Percentiles rank a stretch among this genome's conserved stretches.
Conservation (phyloP, 1,139 yeast species). For the Geotrichum klebahnii region DNA sequence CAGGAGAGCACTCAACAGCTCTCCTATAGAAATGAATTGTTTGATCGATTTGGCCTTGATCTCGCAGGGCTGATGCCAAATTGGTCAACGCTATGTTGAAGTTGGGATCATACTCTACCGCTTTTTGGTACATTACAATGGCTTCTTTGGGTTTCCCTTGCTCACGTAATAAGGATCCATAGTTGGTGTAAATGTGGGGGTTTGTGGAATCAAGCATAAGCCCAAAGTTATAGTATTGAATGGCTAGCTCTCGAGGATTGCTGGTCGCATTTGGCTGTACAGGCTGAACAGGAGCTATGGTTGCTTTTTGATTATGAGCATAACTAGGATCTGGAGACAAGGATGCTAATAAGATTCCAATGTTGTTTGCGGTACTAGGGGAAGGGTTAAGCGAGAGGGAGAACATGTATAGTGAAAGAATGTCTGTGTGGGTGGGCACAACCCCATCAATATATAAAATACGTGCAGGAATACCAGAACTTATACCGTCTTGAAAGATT, state of each 20-base stretch:
- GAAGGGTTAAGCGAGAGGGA: slow-evolving; percentile 36
- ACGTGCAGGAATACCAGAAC: slow-evolving; percentile 32
- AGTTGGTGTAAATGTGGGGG: slow-evolving; percentile 39
- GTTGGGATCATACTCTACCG: slow-evolving; percentile 35
- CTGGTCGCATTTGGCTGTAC: slow-evolving; percentile 20
- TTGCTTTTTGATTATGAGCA: slow-evolving; percentile 12
- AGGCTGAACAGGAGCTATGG: slow-evolving; percentile 20
- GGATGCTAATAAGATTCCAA: slow-evolving; percentile 37
- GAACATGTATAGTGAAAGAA: slow-evolving; percentile 34
- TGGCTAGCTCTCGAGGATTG: slow-evolving; percentile 26
- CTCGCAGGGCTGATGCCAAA: slow-evolving; percentile 37
- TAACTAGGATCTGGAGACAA: slow-evolving; percentile 15
- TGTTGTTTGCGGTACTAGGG: slow-evolving; percentile 38
- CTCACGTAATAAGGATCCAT: slow-evolving; percentile 38
- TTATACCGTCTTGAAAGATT: slow-evolving; percentile 38
- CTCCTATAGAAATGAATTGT: slow-evolving; percentile 35
- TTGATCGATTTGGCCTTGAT: slow-evolving; percentile 36
- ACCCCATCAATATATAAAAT: slow-evolving; percentile 33
- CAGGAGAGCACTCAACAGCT: slow-evolving; percentile 35
- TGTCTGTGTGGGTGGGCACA: slow-evolving; percentile 34
- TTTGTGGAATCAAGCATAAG: slow-evolving; percentile 36
- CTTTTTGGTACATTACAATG: slow-evolving; percentile 35
- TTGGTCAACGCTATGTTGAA: slow-evolving; percentile 39
- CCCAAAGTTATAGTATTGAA: slow-evolving; percentile 37
- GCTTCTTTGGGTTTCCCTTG: slow-evolving; percentile 36